phyloP scores from a whole-genome alignment of 2,329 filamentous ascomycete genomes.

The Penicillium nordicum region DNA sequence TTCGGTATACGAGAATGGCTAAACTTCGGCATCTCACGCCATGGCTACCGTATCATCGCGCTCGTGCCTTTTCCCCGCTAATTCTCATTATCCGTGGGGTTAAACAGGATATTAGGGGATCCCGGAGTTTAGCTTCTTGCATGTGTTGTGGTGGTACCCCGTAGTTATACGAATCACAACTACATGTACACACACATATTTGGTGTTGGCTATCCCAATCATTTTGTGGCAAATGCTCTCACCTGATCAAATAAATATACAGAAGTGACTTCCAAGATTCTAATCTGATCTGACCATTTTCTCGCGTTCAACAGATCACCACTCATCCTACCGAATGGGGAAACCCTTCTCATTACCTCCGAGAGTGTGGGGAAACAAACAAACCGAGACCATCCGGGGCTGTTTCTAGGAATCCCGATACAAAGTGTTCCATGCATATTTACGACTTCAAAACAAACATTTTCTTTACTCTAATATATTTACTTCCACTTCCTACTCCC shows the following conservation, averaged over 20 bases:
- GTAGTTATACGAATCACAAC: not conserved
- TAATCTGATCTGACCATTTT: not conserved
- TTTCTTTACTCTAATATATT: not conserved
- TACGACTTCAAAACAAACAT: too few species aligned
- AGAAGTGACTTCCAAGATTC: not conserved
- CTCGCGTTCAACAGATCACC: not conserved
- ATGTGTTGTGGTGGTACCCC: not conserved
- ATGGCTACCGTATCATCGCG: not conserved
- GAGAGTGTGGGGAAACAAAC: not conserved
- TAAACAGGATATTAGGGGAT: too few species aligned
- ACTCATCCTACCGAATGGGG: not conserved
- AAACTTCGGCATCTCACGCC: not conserved
- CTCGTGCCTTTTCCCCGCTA: not conserved
- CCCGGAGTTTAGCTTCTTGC: not conserved
- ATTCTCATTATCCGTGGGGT: not conserved
- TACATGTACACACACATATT: not conserved
- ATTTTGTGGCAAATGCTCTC: not conserved
- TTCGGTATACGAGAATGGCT: not conserved
- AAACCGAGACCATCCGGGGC: not conserved
- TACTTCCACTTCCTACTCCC: not conserved
- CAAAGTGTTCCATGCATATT: not conserved
- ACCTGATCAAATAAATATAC: not conserved
- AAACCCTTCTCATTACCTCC: not conserved
- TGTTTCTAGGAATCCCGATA: not conserved
- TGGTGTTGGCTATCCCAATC: not conserved